Evolutionary conservation across 371 early-diverging fungal species (phyloP).

Genomic region (Rhizopus arrhizus): DNA sequence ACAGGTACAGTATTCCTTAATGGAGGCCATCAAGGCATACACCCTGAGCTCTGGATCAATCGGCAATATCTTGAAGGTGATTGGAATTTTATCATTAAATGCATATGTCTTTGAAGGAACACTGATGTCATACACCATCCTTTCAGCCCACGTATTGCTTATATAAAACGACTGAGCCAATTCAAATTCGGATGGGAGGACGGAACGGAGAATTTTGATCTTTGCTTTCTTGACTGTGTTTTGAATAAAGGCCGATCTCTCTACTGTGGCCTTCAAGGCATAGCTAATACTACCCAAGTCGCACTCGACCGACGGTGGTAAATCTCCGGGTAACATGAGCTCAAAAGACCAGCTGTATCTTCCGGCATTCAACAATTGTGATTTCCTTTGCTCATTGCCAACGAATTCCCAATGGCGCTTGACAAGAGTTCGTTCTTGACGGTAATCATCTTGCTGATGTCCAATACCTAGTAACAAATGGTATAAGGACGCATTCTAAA

Average conservation of each 20-base stretch:
- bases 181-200: slow-evolving; percentile 28
- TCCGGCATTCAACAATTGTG: slow-evolving; percentile 16
- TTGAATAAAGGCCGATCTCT: slow-evolving; percentile 23
- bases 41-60: slow-evolving; percentile 16
- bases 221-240: slow-evolving; percentile 22
- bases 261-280: slow-evolving; percentile 25
- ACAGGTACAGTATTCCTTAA: slow-evolving; percentile 27
- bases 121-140: slow-evolving; percentile 28
- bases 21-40: slow-evolving; percentile 18
- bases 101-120: slow-evolving; percentile 27
- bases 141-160: slow-evolving; percentile 27
- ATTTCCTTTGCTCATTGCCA: slow-evolving; percentile 13
- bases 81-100: slow-evolving; percentile 24
- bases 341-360: slow-evolving; percentile 36
- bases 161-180: slow-evolving; percentile 25
- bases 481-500: not conserved
- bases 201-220: slow-evolving; percentile 25
- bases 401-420: slow-evolving; percentile 29
- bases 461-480: slow-evolving; percentile 22
- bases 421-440: not conserved
- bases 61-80: slow-evolving; percentile 24
- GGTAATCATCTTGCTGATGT: slow-evolving; percentile 21
- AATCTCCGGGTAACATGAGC: slow-evolving; percentile 29
- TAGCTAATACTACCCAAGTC: slow-evolving; percentile 24
- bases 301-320: slow-evolving; percentile 35